Conservation (phyloP, 352 stramenopile species). For the Aphanomyces invadans region DNA sequence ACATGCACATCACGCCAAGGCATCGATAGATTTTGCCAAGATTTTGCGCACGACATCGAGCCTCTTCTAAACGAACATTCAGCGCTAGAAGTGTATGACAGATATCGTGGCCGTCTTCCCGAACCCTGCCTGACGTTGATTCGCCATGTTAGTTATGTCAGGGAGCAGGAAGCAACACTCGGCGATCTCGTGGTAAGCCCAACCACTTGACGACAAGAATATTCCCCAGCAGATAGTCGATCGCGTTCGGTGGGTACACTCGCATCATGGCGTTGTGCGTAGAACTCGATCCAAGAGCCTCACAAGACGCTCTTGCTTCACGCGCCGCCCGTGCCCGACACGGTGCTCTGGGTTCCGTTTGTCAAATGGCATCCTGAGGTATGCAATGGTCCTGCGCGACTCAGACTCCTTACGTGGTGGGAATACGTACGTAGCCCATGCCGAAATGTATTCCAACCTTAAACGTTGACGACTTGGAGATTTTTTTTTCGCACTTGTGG, state of each 20-base stretch:
- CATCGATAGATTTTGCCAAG: conserved; percentile 3
- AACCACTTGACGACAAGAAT: background rate
- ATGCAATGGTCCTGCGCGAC: background rate
- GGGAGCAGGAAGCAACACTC: background rate
- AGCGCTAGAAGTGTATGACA: conserved; percentile 1
- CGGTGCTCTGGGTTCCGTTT: conserved; percentile 13
- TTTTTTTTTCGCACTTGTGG: conserved; percentile 8
- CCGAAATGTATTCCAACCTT: conserved; percentile 1
- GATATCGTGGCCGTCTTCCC: background rate
- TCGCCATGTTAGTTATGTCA: background rate
- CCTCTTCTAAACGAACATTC: conserved; percentile 2
- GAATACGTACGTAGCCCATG: background rate
- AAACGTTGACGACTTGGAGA: background rate
- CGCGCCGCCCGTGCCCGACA: background rate
- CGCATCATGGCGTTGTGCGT: background rate
- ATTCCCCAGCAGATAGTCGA: no score
- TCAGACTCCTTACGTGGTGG: background rate
- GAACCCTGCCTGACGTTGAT: background rate
- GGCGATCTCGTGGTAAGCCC: background rate
- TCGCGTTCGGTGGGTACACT: no score
- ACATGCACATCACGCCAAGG: background rate
- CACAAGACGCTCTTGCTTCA: background rate
- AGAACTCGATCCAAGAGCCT: background rate
- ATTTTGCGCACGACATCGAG: conserved; percentile 1
- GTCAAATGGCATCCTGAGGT: background rate